These are phyloP conservation scores for Talaromyces marneffei DNA, from an alignment of 2,329 filamentous ascomycete species.

Conservation along the genomic window DNA sequence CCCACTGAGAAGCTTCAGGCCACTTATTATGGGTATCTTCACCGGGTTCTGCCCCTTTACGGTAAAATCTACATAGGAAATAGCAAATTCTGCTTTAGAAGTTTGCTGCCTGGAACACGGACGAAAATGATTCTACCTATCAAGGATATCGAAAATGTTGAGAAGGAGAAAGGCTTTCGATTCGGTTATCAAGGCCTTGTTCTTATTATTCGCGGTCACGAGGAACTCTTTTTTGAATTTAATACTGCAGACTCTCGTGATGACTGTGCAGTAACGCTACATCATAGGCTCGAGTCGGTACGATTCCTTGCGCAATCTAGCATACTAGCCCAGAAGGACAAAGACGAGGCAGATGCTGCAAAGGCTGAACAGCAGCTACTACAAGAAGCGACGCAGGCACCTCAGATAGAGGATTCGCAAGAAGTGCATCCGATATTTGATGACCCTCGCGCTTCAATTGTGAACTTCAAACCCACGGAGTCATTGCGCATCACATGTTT, in stretches of 20 bases:
- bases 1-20: slow-evolving; percentile 76
- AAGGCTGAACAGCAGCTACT: slow-evolving; percentile 76
- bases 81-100: slow-evolving; percentile 85
- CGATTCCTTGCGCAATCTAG: slow-evolving; percentile 66
- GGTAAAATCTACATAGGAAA: slow-evolving; percentile 95
- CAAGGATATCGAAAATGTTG: slow-evolving; percentile 84
- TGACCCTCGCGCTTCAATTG: slow-evolving; percentile 76
- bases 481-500: slow-evolving; percentile 82
- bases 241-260: slow-evolving; percentile 70
- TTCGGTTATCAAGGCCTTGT: slow-evolving; percentile 88
- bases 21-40: slow-evolving; percentile 87
- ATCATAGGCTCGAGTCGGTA: slow-evolving; percentile 68
- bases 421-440: slow-evolving; percentile 75
- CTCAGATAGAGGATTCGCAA: slow-evolving; percentile 32
- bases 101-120: slow-evolving; percentile 77
- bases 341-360: slow-evolving; percentile 65
- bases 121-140: slow-evolving; percentile 90
- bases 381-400: slow-evolving; percentile 61
- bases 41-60: slow-evolving; percentile 83
- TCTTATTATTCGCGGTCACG: slow-evolving; percentile 86
- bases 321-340: slow-evolving; percentile 61
- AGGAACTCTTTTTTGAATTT: slow-evolving; percentile 97
- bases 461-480: slow-evolving; percentile 81
- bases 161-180: slow-evolving; percentile 91
- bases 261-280: slow-evolving; percentile 77